phyloP scores from a whole-genome alignment of 768 basidiomycete genomes.

The Amanita inopinata region DNA sequence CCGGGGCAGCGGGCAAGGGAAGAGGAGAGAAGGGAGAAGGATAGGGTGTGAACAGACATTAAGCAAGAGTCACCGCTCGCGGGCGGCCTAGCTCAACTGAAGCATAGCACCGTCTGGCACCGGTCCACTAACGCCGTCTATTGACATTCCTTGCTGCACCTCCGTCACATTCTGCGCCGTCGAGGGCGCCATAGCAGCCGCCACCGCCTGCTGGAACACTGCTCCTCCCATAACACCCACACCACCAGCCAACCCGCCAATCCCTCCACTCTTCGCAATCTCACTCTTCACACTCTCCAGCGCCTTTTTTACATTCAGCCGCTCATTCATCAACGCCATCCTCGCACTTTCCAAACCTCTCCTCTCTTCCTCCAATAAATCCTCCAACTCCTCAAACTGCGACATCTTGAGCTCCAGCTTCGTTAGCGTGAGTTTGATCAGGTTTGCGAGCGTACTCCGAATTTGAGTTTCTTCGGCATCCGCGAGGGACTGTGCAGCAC shows the following conservation, averaged over 20 bases:
- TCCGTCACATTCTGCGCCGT: constrained; percentile 29
- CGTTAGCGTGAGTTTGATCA: constrained; percentile 76
- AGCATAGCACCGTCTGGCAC: constrained; percentile 33
- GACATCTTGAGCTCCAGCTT: constrained; percentile 94
- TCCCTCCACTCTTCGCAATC: constrained; percentile 44
- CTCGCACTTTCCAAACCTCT: constrained; percentile 75
- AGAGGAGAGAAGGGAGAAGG: too few relatives aligned
- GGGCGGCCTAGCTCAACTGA: constrained; percentile 2
- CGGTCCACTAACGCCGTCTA: constrained; percentile 48
- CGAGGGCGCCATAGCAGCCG: constrained; percentile 1
- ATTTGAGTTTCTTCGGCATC: constrained; percentile 78
- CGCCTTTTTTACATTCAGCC: constrained; percentile 60
- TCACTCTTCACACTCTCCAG: constrained; percentile 60
- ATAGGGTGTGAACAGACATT: too few relatives aligned
- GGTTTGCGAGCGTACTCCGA: constrained; percentile 62
- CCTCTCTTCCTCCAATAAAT: constrained; percentile 84
- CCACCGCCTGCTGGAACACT: constrained; percentile 5
- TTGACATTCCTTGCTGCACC: constrained; percentile 23
- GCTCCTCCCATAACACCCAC: not conserved
- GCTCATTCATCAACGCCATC: constrained; percentile 71
- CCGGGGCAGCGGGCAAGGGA: too few relatives aligned
- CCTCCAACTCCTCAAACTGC: constrained; percentile 92
- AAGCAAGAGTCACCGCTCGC: too few relatives aligned
- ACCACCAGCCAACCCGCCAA: constrained; percentile 19
- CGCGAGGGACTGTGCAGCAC: constrained; percentile 74